phyloP scores from a whole-genome alignment of 192 early-diverging fungal genomes.

The Umbelopsis isabellina region DNA sequence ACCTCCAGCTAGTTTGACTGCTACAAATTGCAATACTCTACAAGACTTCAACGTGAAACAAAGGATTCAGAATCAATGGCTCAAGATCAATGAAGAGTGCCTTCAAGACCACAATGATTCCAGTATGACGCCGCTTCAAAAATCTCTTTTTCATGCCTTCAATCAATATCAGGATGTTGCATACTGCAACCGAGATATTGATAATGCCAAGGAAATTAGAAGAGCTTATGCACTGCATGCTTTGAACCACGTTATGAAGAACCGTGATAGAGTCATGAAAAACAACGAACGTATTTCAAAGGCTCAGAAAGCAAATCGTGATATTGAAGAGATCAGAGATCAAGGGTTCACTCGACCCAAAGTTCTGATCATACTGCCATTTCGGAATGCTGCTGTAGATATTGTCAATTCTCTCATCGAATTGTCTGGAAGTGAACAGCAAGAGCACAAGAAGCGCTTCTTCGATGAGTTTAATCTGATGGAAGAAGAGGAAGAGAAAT shows the following conservation, averaged over 20 bases:
- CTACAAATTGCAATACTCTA: slow-evolving; percentile 28
- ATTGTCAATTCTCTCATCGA: slow-evolving; percentile 76
- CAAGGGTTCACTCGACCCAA: slow-evolving; percentile 96
- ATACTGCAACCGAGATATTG: slow-evolving; percentile 61
- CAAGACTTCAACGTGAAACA: slow-evolving; percentile 34
- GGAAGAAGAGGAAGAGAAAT: slow-evolving; percentile 60
- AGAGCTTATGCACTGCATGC: slow-evolving; percentile 79
- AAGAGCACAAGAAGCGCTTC: slow-evolving; percentile 85
- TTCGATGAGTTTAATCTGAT: slow-evolving; percentile 75
- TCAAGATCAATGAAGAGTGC: slow-evolving; percentile 22
- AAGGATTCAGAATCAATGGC: slow-evolving; percentile 29
- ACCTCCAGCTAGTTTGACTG: neutral
- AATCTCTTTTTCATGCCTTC: slow-evolving; percentile 61
- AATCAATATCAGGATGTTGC: slow-evolving; percentile 80
- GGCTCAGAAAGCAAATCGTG: slow-evolving; percentile 57
- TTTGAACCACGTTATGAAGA: slow-evolving; percentile 90
- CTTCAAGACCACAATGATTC: slow-evolving; percentile 17
- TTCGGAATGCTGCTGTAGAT: slow-evolving; percentile 81
- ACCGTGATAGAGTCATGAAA: slow-evolving; percentile 73
- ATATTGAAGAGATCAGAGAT: slow-evolving; percentile 80
- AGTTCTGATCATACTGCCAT: slow-evolving; percentile 88
- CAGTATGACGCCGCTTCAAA: slow-evolving; percentile 56
- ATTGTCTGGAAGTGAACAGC: slow-evolving; percentile 80
- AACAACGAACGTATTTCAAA: slow-evolving; percentile 77
- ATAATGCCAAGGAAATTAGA: slow-evolving; percentile 72